These are phyloP conservation scores for Diaporthe humulicola DNA, from an alignment of 2,329 filamentous ascomycete genomes.

Conservation along the genomic window DNA sequence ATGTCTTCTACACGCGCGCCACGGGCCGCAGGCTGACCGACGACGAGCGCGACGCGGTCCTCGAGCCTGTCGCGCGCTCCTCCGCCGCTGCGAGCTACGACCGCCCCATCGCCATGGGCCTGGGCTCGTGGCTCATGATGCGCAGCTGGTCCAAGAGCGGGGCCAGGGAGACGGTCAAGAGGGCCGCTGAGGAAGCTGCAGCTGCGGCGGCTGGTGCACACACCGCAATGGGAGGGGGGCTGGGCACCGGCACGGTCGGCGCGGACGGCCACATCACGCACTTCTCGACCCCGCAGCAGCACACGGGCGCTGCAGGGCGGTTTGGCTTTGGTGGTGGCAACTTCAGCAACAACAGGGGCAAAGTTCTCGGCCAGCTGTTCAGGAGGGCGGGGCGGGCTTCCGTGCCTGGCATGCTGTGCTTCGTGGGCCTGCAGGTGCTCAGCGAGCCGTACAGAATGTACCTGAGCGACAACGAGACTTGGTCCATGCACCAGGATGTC, in stretches of 20 bases:
- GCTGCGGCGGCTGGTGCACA: background rate
- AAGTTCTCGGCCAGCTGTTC: conserved; percentile 15
- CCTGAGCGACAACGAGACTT: conserved; percentile 33
- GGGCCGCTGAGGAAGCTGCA: conserved; percentile 14
- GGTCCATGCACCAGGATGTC: conserved; percentile 31
- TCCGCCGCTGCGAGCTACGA: conserved; percentile 37
- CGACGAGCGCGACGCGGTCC: conserved; percentile 36
- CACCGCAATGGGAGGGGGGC: background rate
- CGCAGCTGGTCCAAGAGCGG: conserved; percentile 39
- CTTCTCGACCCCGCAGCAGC: conserved; percentile 31
- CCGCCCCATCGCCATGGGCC: conserved; percentile 33
- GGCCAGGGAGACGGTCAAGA: background rate
- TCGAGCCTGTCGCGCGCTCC: conserved; percentile 35
- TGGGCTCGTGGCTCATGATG: conserved; percentile 33
- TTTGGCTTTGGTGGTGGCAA: background rate
- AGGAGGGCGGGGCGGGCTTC: conserved; percentile 28
- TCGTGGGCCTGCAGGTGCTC: conserved; percentile 34
- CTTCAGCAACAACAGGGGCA: background rate
- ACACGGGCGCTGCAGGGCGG: background rate
- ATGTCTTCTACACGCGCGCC: conserved; percentile 38
- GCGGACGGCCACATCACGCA: conserved; percentile 39
- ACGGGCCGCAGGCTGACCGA: conserved; percentile 33
- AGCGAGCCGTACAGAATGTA: conserved; percentile 32
- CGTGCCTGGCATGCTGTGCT: conserved; percentile 32
- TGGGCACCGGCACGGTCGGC: conserved; percentile 27